A percentile compares a stretch with the other conserved stretches of the same genome.
Conservation (phyloP, 306 rosid genomes). For the Psophocarpus tetragonolobus region DNA sequence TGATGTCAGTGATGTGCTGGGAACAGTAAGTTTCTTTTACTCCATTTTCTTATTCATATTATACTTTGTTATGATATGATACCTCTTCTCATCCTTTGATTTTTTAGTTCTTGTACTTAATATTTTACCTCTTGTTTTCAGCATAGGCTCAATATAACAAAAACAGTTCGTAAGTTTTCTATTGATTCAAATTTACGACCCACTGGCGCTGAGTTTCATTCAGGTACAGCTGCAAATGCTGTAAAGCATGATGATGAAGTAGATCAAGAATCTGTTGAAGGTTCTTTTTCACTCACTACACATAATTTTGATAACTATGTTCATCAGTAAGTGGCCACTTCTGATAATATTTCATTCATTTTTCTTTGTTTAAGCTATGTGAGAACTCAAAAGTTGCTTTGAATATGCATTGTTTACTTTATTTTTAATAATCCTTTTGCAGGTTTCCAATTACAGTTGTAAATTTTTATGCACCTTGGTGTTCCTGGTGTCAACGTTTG, state of each 20-base stretch:
- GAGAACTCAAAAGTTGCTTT: not conserved
- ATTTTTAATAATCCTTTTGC: slow-evolving; percentile 37
- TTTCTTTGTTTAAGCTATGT: slow-evolving; percentile 14
- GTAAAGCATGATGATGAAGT: slow-evolving; percentile 89
- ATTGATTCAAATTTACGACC: slow-evolving; percentile 74
- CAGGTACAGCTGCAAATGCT: slow-evolving; percentile 58
- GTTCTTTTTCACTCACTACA: slow-evolving; percentile 51
- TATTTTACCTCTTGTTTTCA: slow-evolving; percentile 52
- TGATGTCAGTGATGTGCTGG: slow-evolving; percentile 87
- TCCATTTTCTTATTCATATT: slow-evolving; percentile 31
- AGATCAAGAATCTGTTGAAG: slow-evolving; percentile 69
- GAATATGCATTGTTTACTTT: not conserved
- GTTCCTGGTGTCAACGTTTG: slow-evolving; percentile 95
- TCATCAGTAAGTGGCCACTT: slow-evolving; percentile 67
- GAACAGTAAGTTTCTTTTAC: slow-evolving; percentile 85
- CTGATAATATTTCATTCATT: slow-evolving; percentile 34
- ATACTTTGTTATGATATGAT: slow-evolving; percentile 26
- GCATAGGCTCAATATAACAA: slow-evolving; percentile 95
- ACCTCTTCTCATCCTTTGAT: slow-evolving; percentile 19
- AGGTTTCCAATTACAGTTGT: slow-evolving; percentile 83
- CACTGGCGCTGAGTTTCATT: slow-evolving; percentile 84
- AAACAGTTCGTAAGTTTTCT: slow-evolving; percentile 84
- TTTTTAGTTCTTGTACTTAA: slow-evolving; percentile 35
- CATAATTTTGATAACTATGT: slow-evolving; percentile 66
- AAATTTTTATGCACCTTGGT: slow-evolving; percentile 97